Conservation (phyloP, 164 flowering plant species). For the Vitis rupestris region DNA sequence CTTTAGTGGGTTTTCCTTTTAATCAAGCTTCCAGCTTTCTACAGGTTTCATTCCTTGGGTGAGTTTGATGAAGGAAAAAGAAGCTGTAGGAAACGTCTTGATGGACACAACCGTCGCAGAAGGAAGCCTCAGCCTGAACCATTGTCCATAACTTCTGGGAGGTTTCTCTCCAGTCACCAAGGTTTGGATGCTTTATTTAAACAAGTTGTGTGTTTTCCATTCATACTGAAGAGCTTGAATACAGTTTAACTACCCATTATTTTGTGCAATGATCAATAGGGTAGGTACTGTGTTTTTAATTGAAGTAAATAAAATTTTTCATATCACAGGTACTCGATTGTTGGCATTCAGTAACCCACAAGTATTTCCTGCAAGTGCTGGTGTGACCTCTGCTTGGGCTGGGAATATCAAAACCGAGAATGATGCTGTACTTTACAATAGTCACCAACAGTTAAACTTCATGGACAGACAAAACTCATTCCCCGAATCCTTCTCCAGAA, state of each 20-base stretch:
- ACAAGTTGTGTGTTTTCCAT: neutral
- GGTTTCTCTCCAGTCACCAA: slow-evolving; percentile 46
- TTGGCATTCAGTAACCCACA: slow-evolving; percentile 44
- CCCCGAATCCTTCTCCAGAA: slow-evolving; percentile 29
- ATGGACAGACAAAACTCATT: slow-evolving; percentile 29
- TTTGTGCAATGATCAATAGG: too few species aligned
- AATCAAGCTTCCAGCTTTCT: neutral
- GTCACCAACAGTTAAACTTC: slow-evolving; percentile 30
- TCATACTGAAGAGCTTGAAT: neutral
- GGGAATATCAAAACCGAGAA: slow-evolving; percentile 43
- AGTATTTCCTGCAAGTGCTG: slow-evolving; percentile 28
- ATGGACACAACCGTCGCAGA: slow-evolving; percentile 76
- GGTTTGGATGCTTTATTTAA: slow-evolving; percentile 30
- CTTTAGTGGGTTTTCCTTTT: neutral
- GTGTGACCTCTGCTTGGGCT: slow-evolving; percentile 42
- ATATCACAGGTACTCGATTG: slow-evolving; percentile 39
- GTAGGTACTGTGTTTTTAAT: neutral
- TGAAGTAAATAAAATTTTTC: neutral
- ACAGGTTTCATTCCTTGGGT: slow-evolving; percentile 68
- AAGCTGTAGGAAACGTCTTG: slow-evolving; percentile 85
- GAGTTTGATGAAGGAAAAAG: slow-evolving; percentile 82
- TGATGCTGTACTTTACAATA: slow-evolving; percentile 21
- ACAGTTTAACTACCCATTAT: neutral
- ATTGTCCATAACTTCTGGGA: slow-evolving; percentile 34
- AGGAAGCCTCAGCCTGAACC: slow-evolving; percentile 79